Conservation (phyloP, 176 grass and related monocot species). For the Poa pratensis region DNA sequence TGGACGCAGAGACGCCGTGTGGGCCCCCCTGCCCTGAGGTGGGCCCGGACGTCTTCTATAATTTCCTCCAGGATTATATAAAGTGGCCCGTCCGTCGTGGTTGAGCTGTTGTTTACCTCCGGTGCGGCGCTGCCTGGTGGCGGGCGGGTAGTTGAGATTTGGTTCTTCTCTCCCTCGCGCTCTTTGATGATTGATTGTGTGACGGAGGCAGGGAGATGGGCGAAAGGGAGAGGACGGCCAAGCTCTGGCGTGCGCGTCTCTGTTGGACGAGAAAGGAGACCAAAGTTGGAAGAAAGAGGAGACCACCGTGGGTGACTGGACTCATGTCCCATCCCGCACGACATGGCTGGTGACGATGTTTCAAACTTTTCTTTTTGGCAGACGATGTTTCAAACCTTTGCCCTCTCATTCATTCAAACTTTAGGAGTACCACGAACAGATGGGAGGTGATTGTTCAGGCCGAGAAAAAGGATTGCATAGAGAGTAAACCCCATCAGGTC, state of each 20-base stretch:
- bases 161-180: not conserved
- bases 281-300: not conserved
- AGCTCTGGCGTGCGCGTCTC: not conserved
- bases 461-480: too few relatives aligned
- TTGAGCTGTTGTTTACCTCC: slow-evolving; percentile 46
- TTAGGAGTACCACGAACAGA: too few relatives aligned
- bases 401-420: too few relatives aligned
- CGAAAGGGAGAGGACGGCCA: not conserved
- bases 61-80: not conserved
- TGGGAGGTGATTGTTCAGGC: too few relatives aligned
- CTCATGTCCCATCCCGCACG: not conserved
- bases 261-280: not conserved
- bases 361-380: not conserved
- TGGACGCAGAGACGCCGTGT: slow-evolving; percentile 22
- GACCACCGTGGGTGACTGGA: not conserved
- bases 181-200: not conserved
- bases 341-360: not conserved
- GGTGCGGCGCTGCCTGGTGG: slow-evolving; percentile 13
- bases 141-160: slow-evolving; percentile 39
- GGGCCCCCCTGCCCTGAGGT: not conserved
- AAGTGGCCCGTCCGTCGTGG: slow-evolving; percentile 9
- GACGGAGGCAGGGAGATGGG: not conserved
- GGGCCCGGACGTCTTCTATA: not conserved
- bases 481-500: too few relatives aligned
- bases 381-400: not conserved